phyloP scores from a whole-genome alignment of 768 basidiomycete species.

The Kockovaella imperatae region DNA sequence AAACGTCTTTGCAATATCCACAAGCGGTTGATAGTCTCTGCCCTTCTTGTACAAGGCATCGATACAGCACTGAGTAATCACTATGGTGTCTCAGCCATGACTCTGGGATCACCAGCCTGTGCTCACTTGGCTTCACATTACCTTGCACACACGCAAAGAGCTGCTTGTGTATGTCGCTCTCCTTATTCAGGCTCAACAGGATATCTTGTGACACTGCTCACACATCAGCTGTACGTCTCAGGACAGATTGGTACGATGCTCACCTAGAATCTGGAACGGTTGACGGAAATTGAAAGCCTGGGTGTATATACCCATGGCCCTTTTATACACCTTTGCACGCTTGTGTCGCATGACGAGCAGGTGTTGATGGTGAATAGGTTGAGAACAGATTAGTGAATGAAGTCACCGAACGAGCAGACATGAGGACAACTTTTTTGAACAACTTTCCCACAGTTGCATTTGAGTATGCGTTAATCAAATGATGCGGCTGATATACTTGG shows the following conservation, averaged over 20 bases:
- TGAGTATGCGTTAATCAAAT: too few species aligned
- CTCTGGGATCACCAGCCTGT: background rate
- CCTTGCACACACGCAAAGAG: conserved; percentile 73
- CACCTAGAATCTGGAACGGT: conserved; percentile 88
- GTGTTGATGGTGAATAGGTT: too few species aligned
- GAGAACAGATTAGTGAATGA: too few species aligned
- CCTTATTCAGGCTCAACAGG: conserved; percentile 53
- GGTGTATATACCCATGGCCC: conserved; percentile 84
- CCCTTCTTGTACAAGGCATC: conserved; percentile 85
- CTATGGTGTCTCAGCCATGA: conserved; percentile 50
- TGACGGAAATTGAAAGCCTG: conserved; percentile 82
- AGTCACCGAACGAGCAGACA: too few species aligned
- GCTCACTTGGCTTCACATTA: conserved; percentile 80
- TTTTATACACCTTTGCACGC: conserved; percentile 86
- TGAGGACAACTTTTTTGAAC: too few species aligned
- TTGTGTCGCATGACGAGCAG: conserved; percentile 99
- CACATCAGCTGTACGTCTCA: background rate
- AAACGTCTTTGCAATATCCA: conserved; percentile 85
- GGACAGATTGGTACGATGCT: conserved; percentile 20
- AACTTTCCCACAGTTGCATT: too few species aligned
- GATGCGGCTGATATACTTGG: too few species aligned
- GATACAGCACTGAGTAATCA: conserved; percentile 99
- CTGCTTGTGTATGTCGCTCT: conserved; percentile 70
- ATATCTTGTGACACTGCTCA: conserved; percentile 12
- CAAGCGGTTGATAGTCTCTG: conserved; percentile 60